phyloP scores from a whole-genome alignment of 768 basidiomycete genomes.

The Amanita rimosa region DNA sequence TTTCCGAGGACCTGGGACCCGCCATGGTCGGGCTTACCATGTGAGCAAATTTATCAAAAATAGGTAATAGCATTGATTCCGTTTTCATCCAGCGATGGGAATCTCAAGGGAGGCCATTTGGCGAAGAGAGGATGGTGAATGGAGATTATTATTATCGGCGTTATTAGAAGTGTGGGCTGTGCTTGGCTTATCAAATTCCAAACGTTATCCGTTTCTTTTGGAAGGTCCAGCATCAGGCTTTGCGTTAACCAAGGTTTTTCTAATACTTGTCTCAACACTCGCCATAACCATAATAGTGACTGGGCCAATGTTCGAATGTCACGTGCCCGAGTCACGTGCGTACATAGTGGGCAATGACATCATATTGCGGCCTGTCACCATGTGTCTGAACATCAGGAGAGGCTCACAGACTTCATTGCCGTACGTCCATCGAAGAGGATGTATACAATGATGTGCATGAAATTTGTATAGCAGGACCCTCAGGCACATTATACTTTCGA shows the following conservation, averaged over 20 bases:
- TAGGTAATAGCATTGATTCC: background rate
- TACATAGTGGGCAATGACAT: no score
- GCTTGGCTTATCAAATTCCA: no score
- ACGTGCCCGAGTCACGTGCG: no score
- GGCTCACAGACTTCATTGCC: slow-evolving; percentile 9
- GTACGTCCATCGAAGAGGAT: background rate
- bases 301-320: no score
- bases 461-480: slow-evolving; percentile 30
- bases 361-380: background rate
- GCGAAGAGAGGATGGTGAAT: slow-evolving; percentile 55
- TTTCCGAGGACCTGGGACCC: slow-evolving; percentile 74
- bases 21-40: slow-evolving; percentile 94
- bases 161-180: no score
- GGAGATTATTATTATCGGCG: background rate
- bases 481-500: slow-evolving; percentile 49
- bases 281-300: no score
- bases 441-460: background rate
- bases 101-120: slow-evolving; percentile 60
- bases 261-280: no score
- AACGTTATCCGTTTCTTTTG: no score
- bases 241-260: no score
- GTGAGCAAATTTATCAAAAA: slow-evolving; percentile 30
- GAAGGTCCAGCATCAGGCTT: no score
- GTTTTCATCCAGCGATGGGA: slow-evolving; percentile 35
- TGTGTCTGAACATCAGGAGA: slow-evolving; percentile 7